These are phyloP conservation scores for Botryosphaeria dothidea DNA, from an alignment of 2,329 filamentous ascomycete species.

Conservation along the genomic window DNA sequence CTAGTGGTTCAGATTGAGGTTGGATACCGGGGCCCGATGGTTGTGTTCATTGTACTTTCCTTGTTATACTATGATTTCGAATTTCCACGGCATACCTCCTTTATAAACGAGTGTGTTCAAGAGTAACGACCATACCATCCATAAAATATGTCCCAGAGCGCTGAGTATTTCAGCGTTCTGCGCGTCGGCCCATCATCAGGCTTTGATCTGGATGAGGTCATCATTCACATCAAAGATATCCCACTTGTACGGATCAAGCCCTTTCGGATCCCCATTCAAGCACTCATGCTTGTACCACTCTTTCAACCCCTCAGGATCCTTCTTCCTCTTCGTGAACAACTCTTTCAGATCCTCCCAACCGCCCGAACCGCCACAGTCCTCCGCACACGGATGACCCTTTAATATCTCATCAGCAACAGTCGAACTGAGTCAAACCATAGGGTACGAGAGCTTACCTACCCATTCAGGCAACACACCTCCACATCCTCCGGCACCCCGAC, in stretches of 20 bases:
- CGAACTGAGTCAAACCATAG: neutral
- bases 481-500: neutral
- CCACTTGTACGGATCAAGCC: conserved; percentile 13
- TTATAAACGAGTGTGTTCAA: too few species aligned
- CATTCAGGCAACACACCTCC: neutral
- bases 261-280: neutral
- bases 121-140: too few species aligned
- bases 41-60: too few species aligned
- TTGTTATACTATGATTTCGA: too few species aligned
- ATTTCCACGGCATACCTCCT: too few species aligned
- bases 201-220: neutral
- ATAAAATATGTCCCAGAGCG: too few species aligned
- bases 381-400: neutral
- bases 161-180: too few species aligned
- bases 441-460: neutral
- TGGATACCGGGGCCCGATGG: too few species aligned
- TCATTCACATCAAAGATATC: conserved; percentile 8
- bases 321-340: conserved; percentile 4
- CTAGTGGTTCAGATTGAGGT: too few species aligned
- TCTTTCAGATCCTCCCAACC: conserved; percentile 15
- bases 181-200: neutral
- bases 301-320: neutral
- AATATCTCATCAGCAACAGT: neutral
- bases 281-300: conserved; percentile 13
- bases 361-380: neutral